A percentile compares a stretch with the other conserved stretches of the same genome.
Conservation (phyloP, 768 basidiomycete species). For the Boletellus emodensis region DNA sequence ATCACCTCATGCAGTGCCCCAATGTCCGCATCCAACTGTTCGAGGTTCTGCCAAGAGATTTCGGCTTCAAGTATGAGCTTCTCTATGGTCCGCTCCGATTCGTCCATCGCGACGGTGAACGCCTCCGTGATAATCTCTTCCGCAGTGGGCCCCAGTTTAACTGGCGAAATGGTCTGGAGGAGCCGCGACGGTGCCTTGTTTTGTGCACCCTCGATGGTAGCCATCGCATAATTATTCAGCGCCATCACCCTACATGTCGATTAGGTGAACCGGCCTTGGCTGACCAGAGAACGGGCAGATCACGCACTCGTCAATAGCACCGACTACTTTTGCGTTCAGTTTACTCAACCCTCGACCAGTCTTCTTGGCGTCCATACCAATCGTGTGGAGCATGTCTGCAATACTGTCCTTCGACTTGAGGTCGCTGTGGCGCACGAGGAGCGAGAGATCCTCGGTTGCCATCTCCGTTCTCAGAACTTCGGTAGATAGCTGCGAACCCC, state of each 20-base stretch:
- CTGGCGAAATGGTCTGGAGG: conserved; percentile 39
- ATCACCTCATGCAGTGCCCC: conserved; percentile 54
- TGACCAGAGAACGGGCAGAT: neutral
- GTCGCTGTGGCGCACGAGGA: conserved; percentile 60
- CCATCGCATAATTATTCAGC: conserved; percentile 67
- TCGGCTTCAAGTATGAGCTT: conserved; percentile 69
- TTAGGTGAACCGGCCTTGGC: conserved; percentile 1
- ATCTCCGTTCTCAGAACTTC: conserved; percentile 76
- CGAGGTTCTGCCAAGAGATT: conserved; percentile 48
- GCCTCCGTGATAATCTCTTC: conserved; percentile 47
- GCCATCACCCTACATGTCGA: conserved; percentile 55
- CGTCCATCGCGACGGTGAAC: conserved; percentile 61
- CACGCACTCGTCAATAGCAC: conserved; percentile 68
- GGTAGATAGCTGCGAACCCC: conserved; percentile 56
- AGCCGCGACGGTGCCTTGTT: conserved; percentile 26
- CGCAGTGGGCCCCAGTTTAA: conserved; percentile 32
- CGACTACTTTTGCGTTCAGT: conserved; percentile 63
- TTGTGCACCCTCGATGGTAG: conserved; percentile 43
- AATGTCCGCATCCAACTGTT: conserved; percentile 60
- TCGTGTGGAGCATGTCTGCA: conserved; percentile 47
- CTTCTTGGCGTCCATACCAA: conserved; percentile 58
- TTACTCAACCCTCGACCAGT: conserved; percentile 57
- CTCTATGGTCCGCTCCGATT: conserved; percentile 47
- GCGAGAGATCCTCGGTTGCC: conserved; percentile 65
- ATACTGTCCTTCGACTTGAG: conserved; percentile 57